Evolutionary conservation across 2,329 filamentous ascomycete species (phyloP).

Genomic region (Fusarium pininemorale): DNA sequence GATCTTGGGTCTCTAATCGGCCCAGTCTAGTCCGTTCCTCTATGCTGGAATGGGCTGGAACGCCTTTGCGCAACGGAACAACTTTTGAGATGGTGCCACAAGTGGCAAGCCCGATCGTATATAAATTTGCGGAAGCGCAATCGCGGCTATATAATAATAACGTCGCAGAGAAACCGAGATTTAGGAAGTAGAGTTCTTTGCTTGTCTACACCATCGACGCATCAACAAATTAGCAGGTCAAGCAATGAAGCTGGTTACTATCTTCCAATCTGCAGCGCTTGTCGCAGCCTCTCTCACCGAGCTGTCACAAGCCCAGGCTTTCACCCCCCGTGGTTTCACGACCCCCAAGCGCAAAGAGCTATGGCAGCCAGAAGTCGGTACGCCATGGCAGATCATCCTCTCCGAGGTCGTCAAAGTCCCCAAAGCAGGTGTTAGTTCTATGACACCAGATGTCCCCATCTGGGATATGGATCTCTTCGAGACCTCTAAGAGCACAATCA

Average conservation of each 20-base stretch:
- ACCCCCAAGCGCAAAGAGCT: not conserved
- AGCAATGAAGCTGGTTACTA: not conserved
- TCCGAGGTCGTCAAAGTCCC: conserved; percentile 50
- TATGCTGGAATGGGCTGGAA: not conserved
- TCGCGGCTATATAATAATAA: no score
- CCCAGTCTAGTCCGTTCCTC: not conserved
- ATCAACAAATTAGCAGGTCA: accelerated
- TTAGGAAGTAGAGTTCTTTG: accelerated
- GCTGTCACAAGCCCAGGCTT: accelerated
- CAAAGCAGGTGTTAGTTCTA: conserved; percentile 42
- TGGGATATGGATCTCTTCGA: conserved; percentile 64
- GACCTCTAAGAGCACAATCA: conserved; percentile 51
- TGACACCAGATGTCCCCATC: conserved; percentile 57
- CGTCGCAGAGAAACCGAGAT: not conserved
- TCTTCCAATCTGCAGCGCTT: not conserved
- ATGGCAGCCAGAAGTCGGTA: conserved; percentile 62
- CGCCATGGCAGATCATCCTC: conserved; percentile 70
- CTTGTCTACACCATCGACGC: not conserved
- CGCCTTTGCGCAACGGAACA: not conserved
- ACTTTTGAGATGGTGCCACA: not conserved
- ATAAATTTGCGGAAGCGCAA: not conserved
- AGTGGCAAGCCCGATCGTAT: not conserved
- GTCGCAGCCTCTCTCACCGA: not conserved
- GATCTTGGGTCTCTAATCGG: not conserved
- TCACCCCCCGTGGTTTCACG: not conserved